These are phyloP conservation scores for Chlamydomonas sp. DNA, from an alignment of 139 green algal species.

Conservation along the genomic window DNA sequence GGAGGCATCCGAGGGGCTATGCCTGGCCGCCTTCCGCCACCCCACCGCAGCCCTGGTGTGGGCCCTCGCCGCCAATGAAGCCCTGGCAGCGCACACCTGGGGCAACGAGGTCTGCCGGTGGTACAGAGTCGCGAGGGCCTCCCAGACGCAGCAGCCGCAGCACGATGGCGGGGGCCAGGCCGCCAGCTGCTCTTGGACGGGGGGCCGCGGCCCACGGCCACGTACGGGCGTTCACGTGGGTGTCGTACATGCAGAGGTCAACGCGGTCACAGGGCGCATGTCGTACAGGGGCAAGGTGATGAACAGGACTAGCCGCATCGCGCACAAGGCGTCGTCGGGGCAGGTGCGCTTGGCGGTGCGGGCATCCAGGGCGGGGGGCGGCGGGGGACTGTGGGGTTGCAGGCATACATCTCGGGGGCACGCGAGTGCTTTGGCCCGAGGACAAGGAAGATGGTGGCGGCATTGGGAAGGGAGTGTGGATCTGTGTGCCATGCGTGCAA, in stretches of 20 bases:
- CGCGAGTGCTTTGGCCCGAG: not conserved
- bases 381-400: not conserved
- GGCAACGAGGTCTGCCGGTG: not conserved
- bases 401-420: not conserved
- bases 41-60: slow-evolving; percentile 32
- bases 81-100: slow-evolving; percentile 14
- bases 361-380: not conserved
- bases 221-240: slow-evolving; percentile 28
- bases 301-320: slow-evolving; percentile 36
- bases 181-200: not conserved
- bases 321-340: slow-evolving; percentile 30
- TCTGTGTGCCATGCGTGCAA: not conserved
- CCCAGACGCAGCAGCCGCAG: not conserved
- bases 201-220: slow-evolving; percentile 14
- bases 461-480: not conserved
- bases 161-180: no score
- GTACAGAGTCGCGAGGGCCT: slow-evolving; percentile 18
- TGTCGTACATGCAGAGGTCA: slow-evolving; percentile 31
- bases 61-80: slow-evolving; percentile 15
- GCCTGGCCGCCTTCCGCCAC: slow-evolving; percentile 37
- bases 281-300: slow-evolving; percentile 40
- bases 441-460: not conserved
- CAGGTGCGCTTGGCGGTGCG: not conserved
- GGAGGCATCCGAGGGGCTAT: slow-evolving; percentile 37
- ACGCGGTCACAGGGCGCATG: slow-evolving; percentile 28